Conservation (phyloP, 2,329 filamentous ascomycete genomes). For the Coleophoma crateriformis region DNA sequence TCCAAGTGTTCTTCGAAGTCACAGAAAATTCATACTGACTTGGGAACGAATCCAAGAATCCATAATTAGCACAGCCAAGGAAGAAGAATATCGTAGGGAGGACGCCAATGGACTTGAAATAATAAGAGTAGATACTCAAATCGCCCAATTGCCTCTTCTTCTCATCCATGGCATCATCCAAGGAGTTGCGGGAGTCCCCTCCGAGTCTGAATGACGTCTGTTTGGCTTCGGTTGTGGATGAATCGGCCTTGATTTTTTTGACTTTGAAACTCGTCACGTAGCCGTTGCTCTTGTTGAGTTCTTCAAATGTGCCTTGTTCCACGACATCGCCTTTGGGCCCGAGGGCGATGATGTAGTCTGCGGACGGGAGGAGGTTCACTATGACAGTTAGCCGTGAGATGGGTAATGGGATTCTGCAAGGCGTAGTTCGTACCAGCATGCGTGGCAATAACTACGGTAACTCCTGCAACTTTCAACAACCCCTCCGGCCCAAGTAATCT, state of each 20-base stretch:
- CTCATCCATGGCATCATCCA: neutral
- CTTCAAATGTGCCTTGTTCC: slow-evolving; percentile 30
- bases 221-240: neutral
- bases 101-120: slow-evolving; percentile 11
- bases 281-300: slow-evolving; percentile 26
- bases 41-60: slow-evolving; percentile 16
- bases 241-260: neutral
- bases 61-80: slow-evolving; percentile 11
- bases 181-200: no score
- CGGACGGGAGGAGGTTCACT: slow-evolving; percentile 21
- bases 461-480: neutral
- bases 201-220: neutral
- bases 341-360: slow-evolving; percentile 31
- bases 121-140: slow-evolving; percentile 11
- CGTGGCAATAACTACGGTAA: neutral
- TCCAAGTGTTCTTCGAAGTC: neutral
- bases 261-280: slow-evolving; percentile 23
- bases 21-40: neutral
- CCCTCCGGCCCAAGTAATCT: slow-evolving; percentile 3
- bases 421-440: neutral
- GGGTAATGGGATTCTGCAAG: no score
- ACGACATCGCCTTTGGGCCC: slow-evolving; percentile 24
- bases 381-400: no score
- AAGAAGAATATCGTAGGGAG: slow-evolving; percentile 10
- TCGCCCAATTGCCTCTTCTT: slow-evolving; percentile 6